A percentile compares a stretch with the other conserved stretches of the same genome.
Evolutionary conservation across 2,329 filamentous ascomycete species (phyloP).

Genomic region (Diaporthe sp.): DNA sequence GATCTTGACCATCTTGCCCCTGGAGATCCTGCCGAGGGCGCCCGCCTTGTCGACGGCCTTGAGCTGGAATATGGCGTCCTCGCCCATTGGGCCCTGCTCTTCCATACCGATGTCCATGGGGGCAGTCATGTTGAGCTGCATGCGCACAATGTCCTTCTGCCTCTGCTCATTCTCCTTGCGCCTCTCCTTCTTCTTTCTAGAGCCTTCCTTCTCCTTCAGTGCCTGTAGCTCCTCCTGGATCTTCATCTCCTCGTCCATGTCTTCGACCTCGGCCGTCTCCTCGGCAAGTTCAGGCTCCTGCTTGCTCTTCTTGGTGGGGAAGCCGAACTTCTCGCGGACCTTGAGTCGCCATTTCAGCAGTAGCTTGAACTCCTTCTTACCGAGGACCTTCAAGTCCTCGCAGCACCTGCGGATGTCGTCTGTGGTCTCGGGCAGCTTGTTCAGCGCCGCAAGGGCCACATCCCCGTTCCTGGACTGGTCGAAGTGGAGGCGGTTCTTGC

Average conservation of each 20-base stretch:
- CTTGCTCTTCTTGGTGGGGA: conserved; percentile 79
- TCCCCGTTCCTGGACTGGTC: conserved; percentile 85
- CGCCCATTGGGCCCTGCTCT: conserved; percentile 82
- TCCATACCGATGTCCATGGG: conserved; percentile 97
- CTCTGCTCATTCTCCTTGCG: conserved; percentile 94
- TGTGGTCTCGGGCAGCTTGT: conserved; percentile 89
- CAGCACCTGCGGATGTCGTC: conserved; percentile 85
- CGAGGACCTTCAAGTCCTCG: conserved; percentile 88
- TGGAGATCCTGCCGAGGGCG: conserved; percentile 76
- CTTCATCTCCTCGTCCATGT: conserved; percentile 94
- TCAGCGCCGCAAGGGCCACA: conserved; percentile 86
- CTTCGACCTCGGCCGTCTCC: conserved; percentile 85
- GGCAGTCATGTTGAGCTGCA: conserved; percentile 97
- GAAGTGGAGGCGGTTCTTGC: conserved; percentile 87
- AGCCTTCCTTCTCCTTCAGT: conserved; percentile 82
- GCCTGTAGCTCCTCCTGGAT: conserved; percentile 90
- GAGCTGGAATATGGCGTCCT: conserved; percentile 88
- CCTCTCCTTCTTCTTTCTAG: conserved; percentile 85
- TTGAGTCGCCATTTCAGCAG: conserved; percentile 91
- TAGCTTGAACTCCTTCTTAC: conserved; percentile 93
- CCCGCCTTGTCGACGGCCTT: conserved; percentile 82
- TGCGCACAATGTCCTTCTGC: conserved; percentile 92
- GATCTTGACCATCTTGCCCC: conserved; percentile 83
- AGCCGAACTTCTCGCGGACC: conserved; percentile 91
- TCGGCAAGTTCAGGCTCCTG: conserved; percentile 64